Evolutionary conservation across 331 rosid species (phyloP).

Genomic region (Saraca asoca): DNA sequence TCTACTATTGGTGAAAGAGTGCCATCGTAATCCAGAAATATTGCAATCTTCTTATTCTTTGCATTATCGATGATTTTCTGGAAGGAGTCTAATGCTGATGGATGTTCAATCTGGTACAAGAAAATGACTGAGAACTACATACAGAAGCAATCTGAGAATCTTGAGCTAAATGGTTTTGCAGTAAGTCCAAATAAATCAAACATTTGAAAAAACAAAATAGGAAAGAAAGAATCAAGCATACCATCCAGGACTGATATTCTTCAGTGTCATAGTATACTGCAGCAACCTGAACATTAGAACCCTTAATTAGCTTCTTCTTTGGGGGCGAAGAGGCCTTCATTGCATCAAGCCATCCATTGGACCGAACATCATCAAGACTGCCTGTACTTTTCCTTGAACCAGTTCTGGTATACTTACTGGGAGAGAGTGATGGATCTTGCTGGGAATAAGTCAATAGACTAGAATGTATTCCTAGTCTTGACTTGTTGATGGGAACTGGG

Average conservation of each 20-base stretch:
- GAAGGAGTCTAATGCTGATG: conserved; percentile 74
- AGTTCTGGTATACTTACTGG: conserved; percentile 50
- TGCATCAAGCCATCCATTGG: conserved; percentile 92
- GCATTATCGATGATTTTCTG: conserved; percentile 56
- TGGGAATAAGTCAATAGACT: conserved; percentile 58
- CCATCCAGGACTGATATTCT: conserved; percentile 70
- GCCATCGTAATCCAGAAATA: conserved; percentile 92
- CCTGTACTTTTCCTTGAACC: conserved; percentile 63
- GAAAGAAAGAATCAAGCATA: conserved; percentile 32
- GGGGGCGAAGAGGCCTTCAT: conserved; percentile 97
- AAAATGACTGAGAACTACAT: background rate
- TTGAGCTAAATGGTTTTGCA: background rate
- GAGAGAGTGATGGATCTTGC: conserved; percentile 57
- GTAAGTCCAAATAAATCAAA: too few species aligned
- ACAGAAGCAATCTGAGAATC: background rate
- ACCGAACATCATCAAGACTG: conserved; percentile 71
- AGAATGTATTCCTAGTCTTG: conserved; percentile 70
- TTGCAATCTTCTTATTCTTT: conserved; percentile 68
- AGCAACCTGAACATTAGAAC: conserved; percentile 48
- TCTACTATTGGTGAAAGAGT: conserved; percentile 93
- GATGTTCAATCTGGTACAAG: conserved; percentile 61
- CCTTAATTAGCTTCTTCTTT: conserved; percentile 62
- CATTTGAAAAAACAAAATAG: too few species aligned
- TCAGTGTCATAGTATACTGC: conserved; percentile 56
- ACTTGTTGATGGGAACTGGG: conserved; percentile 69